Evolutionary conservation across 768 basidiomycete species (phyloP), one percentile per base, ranked within the genome.

Genomic region (Lactarius pseudohatsudake): DNA sequence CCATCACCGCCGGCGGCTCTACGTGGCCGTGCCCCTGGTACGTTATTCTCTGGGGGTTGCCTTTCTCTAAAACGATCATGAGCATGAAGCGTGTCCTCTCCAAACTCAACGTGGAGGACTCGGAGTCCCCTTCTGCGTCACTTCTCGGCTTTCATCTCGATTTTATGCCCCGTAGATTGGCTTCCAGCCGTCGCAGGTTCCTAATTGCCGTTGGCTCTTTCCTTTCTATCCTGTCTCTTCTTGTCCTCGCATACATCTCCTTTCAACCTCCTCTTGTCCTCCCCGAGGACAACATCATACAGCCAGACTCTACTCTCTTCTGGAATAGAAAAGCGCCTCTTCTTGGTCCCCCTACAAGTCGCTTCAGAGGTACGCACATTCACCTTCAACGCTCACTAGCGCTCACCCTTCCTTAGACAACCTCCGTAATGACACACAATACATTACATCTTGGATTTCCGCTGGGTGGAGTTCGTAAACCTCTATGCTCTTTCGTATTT

Each of bases 391-490:
- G 2, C 60, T n/a, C 26, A 57, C 28, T 11, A 32, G 22, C 36
- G 2, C 60, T 18, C 26, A 55, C 22, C 34, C 41, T 36, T 15
- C 40, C 36, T 30, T 8, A 88, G 89, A 89, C 69, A 90, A 90
- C 69, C 76, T 91, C 41, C 82, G 81, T 18, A 76, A 82, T 22
- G 84, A 88, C 64, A 77, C 78, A 4, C 81, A 86, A 68, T 91
- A 90, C 69, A 84, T 91, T 65, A 86, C 88, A 1, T 87, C 87
- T 16, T 91, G 88, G 88, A 79, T 86, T 47, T 85, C 86, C 43
- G 88, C 89, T n/a, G 90, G 90, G 47, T 91, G 89, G 89, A 90
- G 77, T 77, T 34, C 61, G 77, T 73, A 22, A 32, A n/a, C 7
- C 43, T 38, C 36, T 61, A 18, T 50, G 4, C 18, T 55, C 22